phyloP scores from a whole-genome alignment of 192 early-diverging fungal species.

The Phlyctochytrium planicorne region DNA sequence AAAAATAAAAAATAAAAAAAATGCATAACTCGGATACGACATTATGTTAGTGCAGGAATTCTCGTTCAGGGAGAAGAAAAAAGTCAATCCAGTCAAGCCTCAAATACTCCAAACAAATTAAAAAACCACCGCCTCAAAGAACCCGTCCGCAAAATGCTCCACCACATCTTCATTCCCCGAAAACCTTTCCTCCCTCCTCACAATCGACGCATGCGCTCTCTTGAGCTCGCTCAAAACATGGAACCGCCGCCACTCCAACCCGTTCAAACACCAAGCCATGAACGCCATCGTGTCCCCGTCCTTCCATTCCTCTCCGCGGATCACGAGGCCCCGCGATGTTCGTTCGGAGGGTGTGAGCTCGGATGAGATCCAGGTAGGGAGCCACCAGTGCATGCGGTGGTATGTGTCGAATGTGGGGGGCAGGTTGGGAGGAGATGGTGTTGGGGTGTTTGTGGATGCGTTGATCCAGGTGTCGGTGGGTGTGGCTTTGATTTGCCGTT shows the following conservation, averaged over 20 bases:
- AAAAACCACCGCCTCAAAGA: too few species aligned
- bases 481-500: too few species aligned
- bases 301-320: background rate
- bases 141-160: slow-evolving; percentile 24
- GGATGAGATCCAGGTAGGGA: background rate
- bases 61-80: too few species aligned
- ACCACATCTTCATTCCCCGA: slow-evolving; percentile 31
- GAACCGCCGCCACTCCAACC: slow-evolving; percentile 13
- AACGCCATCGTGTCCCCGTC: background rate
- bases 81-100: too few species aligned
- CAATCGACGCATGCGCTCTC: slow-evolving; percentile 27
- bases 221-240: slow-evolving; percentile 14
- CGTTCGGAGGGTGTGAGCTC: background rate
- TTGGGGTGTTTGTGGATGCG: too few species aligned
- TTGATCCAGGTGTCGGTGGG: too few species aligned
- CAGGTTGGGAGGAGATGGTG: too few species aligned
- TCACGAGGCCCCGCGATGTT: background rate
- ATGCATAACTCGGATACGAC: too few species aligned
- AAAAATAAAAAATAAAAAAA: too few species aligned
- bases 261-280: slow-evolving; percentile 10
- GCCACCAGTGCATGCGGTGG: background rate
- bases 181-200: slow-evolving; percentile 11
- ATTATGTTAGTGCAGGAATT: too few species aligned
- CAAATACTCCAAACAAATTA: too few species aligned
- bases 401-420: too few species aligned